These are phyloP conservation scores for Kurtzmaniella cleridarum DNA, from an alignment of 805 yeast genomes.

Conservation along the genomic window DNA sequence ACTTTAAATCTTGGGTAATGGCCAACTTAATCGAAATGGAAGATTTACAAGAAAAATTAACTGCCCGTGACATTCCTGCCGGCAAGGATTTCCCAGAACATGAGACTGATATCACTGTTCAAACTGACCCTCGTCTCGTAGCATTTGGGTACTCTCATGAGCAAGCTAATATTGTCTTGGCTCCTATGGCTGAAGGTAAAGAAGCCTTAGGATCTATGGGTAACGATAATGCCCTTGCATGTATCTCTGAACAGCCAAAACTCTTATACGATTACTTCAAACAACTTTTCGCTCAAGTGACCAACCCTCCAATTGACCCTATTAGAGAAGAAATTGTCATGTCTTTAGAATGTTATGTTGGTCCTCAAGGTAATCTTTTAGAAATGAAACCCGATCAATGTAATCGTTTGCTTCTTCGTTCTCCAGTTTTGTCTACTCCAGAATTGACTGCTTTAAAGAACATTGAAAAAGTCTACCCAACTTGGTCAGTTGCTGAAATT, in stretches of 20 bases:
- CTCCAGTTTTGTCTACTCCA: slow-evolving; percentile 73
- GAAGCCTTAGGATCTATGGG: slow-evolving; percentile 99
- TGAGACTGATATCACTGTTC: slow-evolving; percentile 42
- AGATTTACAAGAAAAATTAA: slow-evolving; percentile 62
- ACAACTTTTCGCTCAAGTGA: slow-evolving; percentile 95
- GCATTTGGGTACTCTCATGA: slow-evolving; percentile 95
- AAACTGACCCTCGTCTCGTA: slow-evolving; percentile 74
- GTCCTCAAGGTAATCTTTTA: slow-evolving; percentile 95
- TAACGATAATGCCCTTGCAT: slow-evolving; percentile 92
- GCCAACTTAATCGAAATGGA: slow-evolving; percentile 83
- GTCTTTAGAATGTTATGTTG: slow-evolving; percentile 95
- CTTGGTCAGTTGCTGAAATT: slow-evolving; percentile 77
- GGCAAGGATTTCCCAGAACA: slow-evolving; percentile 13
- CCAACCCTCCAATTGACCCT: slow-evolving; percentile 98
- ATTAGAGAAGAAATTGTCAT: slow-evolving; percentile 94
- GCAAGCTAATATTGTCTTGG: slow-evolving; percentile 75
- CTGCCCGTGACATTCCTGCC: slow-evolving; percentile 26
- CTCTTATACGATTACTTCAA: slow-evolving; percentile 90
- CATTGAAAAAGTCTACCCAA: slow-evolving; percentile 71
- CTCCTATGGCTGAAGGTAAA: slow-evolving; percentile 95
- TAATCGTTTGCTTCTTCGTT: slow-evolving; percentile 73
- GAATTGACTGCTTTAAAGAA: slow-evolving; percentile 73
- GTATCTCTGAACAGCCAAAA: slow-evolving; percentile 89
- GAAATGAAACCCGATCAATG: slow-evolving; percentile 93
- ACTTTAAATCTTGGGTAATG: slow-evolving; percentile 89